A percentile compares a stretch with the other conserved stretches of the same genome.
Conservation (phyloP, 495 filamentous ascomycete species). For the Penicillium desertorum region DNA sequence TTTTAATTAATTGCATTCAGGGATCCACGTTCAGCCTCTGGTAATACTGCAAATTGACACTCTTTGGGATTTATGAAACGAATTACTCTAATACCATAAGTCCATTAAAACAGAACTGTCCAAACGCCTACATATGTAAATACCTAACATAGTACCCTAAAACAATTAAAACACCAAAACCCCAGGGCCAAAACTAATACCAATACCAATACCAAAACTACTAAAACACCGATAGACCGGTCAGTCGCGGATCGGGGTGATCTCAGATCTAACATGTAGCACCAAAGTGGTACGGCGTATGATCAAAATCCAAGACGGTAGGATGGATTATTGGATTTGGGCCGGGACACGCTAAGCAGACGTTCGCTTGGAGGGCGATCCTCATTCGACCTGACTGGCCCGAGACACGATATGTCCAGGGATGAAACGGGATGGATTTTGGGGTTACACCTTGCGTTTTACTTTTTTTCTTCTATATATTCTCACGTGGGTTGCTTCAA, state of each 20-base stretch:
- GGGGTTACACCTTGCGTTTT: conserved; percentile 21
- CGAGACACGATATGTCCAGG: conserved; percentile 20
- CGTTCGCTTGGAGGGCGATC: conserved; percentile 13
- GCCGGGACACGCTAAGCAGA: conserved; percentile 12
- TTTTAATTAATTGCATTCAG: conserved; percentile 5
- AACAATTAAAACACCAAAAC: neutral
- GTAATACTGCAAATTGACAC: neutral
- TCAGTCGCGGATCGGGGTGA: conserved; percentile 7
- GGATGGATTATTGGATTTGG: conserved; percentile 15
- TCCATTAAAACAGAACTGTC: neutral
- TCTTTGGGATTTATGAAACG: neutral
- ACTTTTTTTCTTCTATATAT: conserved; percentile 8
- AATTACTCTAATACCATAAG: too few species aligned
- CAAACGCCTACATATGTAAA: too few species aligned
- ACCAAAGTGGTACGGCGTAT: conserved; percentile 11
- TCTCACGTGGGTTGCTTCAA: conserved; percentile 22
- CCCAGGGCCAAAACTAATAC: neutral
- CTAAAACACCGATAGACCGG: conserved; percentile 9
- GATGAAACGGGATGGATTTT: conserved; percentile 21
- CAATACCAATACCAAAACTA: neutral
- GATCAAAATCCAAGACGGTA: conserved; percentile 2
- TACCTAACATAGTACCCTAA: too few species aligned
- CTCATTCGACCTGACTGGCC: conserved; percentile 22
- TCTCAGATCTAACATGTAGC: conserved; percentile 12
- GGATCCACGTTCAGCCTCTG: conserved; percentile 12